Percentiles rank a stretch among this genome's conserved stretches.
Evolutionary conservation across 192 early-diverging fungal genomes (phyloP).

Genomic region (Funneliformis mosseae): DNA sequence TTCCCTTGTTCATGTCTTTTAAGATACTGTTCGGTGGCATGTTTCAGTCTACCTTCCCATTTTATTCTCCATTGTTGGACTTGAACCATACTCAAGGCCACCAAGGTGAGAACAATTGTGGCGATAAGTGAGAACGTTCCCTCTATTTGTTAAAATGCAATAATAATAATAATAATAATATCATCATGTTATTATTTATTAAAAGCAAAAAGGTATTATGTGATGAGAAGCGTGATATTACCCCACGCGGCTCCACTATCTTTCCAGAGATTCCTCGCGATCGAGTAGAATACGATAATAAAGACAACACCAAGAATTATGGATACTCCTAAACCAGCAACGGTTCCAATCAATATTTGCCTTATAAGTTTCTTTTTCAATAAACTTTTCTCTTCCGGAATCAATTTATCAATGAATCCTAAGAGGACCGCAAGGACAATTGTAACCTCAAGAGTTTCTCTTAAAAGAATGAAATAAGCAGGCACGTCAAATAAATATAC

Average conservation of each 20-base stretch:
- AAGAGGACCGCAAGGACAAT: slow-evolving; percentile 85
- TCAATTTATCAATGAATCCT: slow-evolving; percentile 70
- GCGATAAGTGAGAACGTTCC: slow-evolving; percentile 83
- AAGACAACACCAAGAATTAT: slow-evolving; percentile 73
- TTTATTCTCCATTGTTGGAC: slow-evolving; percentile 76
- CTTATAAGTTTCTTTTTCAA: slow-evolving; percentile 58
- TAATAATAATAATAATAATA: too few species aligned
- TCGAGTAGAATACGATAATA: slow-evolving; percentile 73
- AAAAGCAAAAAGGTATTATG: background rate
- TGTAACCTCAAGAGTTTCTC: slow-evolving; percentile 84
- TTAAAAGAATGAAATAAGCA: slow-evolving; percentile 76
- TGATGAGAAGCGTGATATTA: background rate
- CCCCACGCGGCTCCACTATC: slow-evolving; percentile 17
- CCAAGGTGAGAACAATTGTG: slow-evolving; percentile 71
- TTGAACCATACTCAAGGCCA: slow-evolving; percentile 82
- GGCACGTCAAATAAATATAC: slow-evolving; percentile 65
- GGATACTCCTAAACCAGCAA: slow-evolving; percentile 63
- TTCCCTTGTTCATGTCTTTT: slow-evolving; percentile 44
- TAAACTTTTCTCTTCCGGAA: slow-evolving; percentile 45
- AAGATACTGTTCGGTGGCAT: slow-evolving; percentile 47
- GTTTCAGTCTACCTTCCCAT: slow-evolving; percentile 66
- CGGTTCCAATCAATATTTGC: slow-evolving; percentile 79
- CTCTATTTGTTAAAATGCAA: slow-evolving; percentile 50
- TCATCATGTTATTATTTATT: too few species aligned
- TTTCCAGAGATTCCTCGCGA: slow-evolving; percentile 45